Conservation (phyloP, 768 basidiomycete species). For the Gautieria morchelliformis region DNA sequence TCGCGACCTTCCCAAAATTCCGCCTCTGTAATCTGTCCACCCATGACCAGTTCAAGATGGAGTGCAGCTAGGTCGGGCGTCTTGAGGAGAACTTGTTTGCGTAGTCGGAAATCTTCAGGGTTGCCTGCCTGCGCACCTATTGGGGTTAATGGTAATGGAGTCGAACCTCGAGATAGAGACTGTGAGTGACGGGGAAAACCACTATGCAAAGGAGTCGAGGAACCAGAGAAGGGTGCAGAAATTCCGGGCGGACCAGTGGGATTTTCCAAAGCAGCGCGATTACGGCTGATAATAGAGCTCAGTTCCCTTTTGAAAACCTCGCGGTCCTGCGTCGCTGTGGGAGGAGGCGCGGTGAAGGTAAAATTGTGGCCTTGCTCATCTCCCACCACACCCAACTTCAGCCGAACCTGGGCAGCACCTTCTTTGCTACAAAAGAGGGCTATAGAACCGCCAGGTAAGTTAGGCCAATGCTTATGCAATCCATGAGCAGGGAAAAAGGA, state of each 20-base stretch:
- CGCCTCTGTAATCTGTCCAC: constrained; percentile 75
- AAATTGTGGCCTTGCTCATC: constrained; percentile 77
- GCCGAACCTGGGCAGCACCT: constrained; percentile 65
- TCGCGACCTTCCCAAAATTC: constrained; percentile 98
- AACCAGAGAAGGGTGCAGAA: constrained; percentile 12
- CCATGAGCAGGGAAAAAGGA: constrained; percentile 12
- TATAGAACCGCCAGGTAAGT: constrained; percentile 17
- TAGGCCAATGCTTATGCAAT: constrained; percentile 9
- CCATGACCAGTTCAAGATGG: constrained; percentile 83
- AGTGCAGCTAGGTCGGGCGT: constrained; percentile 70
- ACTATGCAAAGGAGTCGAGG: constrained; percentile 27
- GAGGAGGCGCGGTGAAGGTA: constrained; percentile 61
- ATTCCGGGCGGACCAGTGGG: constrained; percentile 13
- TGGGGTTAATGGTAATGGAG: constrained; percentile 38
- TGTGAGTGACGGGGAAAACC: constrained; percentile 48
- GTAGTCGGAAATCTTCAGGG: constrained; percentile 57
- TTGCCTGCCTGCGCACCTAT: constrained; percentile 45
- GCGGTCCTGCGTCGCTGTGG: constrained; percentile 58
- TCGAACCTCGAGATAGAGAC: constrained; percentile 48
- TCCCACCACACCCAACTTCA: constrained; percentile 61
- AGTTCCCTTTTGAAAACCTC: constrained; percentile 78
- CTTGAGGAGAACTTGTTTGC: constrained; percentile 71
- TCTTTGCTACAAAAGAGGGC: constrained; percentile 84
- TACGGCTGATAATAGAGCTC: constrained; percentile 66
- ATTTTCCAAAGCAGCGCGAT: constrained; percentile 36